Evolutionary conservation across 345 rosid species (phyloP), one percentile per base, ranked within the genome.

Genomic region (Pistacia atlantica): DNA sequence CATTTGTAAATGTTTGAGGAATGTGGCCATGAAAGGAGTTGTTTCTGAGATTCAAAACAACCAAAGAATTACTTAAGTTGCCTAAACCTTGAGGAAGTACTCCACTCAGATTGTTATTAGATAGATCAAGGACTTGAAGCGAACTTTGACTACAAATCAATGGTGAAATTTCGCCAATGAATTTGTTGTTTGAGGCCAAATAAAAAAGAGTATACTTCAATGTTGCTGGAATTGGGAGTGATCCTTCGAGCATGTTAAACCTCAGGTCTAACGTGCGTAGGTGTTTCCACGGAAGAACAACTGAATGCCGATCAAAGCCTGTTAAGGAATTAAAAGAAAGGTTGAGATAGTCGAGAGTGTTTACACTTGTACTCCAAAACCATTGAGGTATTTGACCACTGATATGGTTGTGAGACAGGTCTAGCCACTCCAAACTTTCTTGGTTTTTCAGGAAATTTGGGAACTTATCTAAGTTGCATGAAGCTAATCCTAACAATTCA

Each of bases 401-500:
- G 8, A 77, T 77, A 6, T 52, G 61, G 52, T 77, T 77, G 7
- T 17, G 4, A 18, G 74, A 2, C 4, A 77, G 80, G 0, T 6
- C 64, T 42, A 77, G 52, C 5, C 6, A 14, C 20, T 12, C 38
- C 31, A 77, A 56, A 8, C 61, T 17, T 33, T 77, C 16, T 69
- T 70, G 54, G 11, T 7, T 46, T 46, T 46, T 7, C 51, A 46
- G 51, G 11, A 46, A 46, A 46, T 46, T 11, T 46, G 80, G 80
- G 49, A 77, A 69, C 20, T 61, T 54, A 10, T 11, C 17, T 17
- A 78, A n/a, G 35, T 71, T 65, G 61, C 80, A 69, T 31, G 52
- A 52, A 69, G 18, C 12, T 54, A 76, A 13, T 35, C 25, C 55
- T 51, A 38, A 51, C 11, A 4, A 12, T 54, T 54, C 5, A 54